Base-by-base conservation (phyloP, 2,329 filamentous ascomycete species). In the Verticillium isaacii region DNA sequence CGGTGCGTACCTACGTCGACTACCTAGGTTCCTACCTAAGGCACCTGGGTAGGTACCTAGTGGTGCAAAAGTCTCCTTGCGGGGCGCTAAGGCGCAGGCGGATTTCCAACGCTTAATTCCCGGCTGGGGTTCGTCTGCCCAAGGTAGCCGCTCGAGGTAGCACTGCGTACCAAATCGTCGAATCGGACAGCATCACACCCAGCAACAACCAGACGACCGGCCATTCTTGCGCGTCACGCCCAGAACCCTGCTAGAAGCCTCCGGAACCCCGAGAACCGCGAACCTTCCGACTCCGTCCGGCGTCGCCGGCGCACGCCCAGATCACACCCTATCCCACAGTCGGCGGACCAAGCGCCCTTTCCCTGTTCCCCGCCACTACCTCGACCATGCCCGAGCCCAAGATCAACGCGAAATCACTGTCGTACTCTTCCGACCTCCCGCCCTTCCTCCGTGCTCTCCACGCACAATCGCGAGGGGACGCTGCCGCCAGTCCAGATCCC, bases 401-500 rank as follows among this genome's bases (percentile, higher is more conserved):
- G 69, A 89, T 91, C 71, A 91, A 86, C 60, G 79, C 85, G 68
- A 91, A 90, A 69, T 88, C 91, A 73, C 82, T 93, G 57, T 81
- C 82, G 62, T 93, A 91, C 80, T 81, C 84, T 77, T 73, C 73
- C 52, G 77, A 78, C 7, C 80, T 86, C 19, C 86, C 86, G 23
- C 85, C 86, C 5, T 89, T 89, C 72, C 83, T 89, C 59, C 81
- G 81, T 32, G 78, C 78, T 19, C 78, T 88, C 29, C 81, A 82
- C 77, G 80, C 83, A 66, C 75, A 86, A 73, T 68, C 80, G 76
- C 69, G 80, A 71, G 66, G 76, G 74, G 60, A 78, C 77, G 71
- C 74, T 77, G 70, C 80, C 71, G 73, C 75, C 74, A 75, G 82
- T 41, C 77, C 85, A 67, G 82, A 86, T 61, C 80, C 82, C 5